Percentiles rank a stretch among this genome's conserved stretches.
These are phyloP conservation scores for Aspergillus puulaauensis DNA, from an alignment of 2,329 filamentous ascomycete genomes.

Conservation along the genomic window DNA sequence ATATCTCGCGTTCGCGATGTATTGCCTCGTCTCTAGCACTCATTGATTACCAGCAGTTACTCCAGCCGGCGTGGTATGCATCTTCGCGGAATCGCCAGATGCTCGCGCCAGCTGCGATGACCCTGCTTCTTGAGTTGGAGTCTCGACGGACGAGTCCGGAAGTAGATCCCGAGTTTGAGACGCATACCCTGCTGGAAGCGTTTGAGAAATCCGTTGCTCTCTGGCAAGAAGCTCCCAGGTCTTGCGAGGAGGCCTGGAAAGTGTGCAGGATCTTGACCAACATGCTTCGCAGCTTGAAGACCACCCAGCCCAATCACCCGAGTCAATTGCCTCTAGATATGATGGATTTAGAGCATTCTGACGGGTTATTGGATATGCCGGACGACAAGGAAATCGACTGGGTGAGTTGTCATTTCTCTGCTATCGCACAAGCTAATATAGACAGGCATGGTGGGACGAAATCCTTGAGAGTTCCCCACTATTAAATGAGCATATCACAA, in stretches of 20 bases:
- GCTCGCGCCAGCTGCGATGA: conserved; percentile 7
- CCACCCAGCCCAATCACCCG: too few species aligned
- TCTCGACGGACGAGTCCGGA: background rate
- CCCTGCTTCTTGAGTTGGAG: conserved; percentile 7
- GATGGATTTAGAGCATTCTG: background rate
- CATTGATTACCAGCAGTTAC: background rate
- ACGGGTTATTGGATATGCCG: background rate
- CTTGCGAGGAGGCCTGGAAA: background rate
- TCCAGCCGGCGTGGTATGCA: conserved; percentile 5
- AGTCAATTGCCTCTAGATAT: background rate
- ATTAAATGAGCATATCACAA: background rate
- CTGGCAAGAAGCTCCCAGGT: background rate
- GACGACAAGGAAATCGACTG: conserved; percentile 7
- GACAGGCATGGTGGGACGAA: background rate
- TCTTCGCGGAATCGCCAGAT: conserved; percentile 6
- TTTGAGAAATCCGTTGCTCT: background rate
- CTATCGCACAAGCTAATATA: background rate
- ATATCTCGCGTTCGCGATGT: conserved; percentile 5
- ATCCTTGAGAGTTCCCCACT: background rate
- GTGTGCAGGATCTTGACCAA: background rate
- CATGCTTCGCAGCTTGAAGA: background rate
- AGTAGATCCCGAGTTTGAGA: background rate
- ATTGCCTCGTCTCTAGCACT: background rate
- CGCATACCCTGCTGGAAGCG: background rate
- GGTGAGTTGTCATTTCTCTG: background rate